These are phyloP conservation scores for Ceratobasidium sp. DNA, from an alignment of 1,284 basidiomycete genomes.

Conservation along the genomic window DNA sequence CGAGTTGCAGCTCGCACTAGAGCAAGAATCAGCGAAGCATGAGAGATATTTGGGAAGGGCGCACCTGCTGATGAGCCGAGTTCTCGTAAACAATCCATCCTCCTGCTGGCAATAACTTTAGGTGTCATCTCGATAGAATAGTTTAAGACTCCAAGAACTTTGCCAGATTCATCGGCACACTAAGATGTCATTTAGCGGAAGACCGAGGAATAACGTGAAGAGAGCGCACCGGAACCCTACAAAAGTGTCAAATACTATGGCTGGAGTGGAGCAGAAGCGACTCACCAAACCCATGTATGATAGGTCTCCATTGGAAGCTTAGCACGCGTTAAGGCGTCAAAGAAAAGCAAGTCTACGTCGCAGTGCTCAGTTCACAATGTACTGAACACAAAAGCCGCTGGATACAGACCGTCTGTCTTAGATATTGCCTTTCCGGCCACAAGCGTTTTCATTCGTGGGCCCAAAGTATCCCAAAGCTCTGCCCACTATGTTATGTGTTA, in stretches of 20 bases:
- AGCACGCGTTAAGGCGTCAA: conserved; percentile 39
- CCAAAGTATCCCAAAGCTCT: conserved; percentile 42
- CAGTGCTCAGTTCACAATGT: background rate
- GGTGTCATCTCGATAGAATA: conserved; percentile 42
- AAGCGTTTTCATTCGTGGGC: conserved; percentile 37
- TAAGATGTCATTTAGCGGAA: conserved; percentile 35
- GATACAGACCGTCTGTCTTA: conserved; percentile 41
- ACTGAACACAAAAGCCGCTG: no score
- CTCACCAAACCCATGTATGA: conserved; percentile 35
- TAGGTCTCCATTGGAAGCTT: conserved; percentile 45
- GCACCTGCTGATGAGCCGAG: conserved; percentile 37
- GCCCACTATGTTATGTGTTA: conserved; percentile 21
- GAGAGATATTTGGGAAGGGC: background rate
- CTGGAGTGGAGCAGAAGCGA: background rate
- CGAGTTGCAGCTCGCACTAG: conserved; percentile 19
- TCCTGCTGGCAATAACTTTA: conserved; percentile 42
- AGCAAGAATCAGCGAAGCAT: background rate
- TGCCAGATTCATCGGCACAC: conserved; percentile 37
- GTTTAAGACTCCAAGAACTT: conserved; percentile 42
- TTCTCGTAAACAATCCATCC: conserved; percentile 42
- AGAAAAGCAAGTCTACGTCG: conserved; percentile 41
- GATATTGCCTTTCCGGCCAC: conserved; percentile 43
- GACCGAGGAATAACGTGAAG: background rate
- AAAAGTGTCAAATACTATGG: conserved; percentile 11
- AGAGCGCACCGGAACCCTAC: conserved; percentile 36